phyloP scores from a whole-genome alignment of 768 basidiomycete genomes.

The Kwoniella dejecticola region DNA sequence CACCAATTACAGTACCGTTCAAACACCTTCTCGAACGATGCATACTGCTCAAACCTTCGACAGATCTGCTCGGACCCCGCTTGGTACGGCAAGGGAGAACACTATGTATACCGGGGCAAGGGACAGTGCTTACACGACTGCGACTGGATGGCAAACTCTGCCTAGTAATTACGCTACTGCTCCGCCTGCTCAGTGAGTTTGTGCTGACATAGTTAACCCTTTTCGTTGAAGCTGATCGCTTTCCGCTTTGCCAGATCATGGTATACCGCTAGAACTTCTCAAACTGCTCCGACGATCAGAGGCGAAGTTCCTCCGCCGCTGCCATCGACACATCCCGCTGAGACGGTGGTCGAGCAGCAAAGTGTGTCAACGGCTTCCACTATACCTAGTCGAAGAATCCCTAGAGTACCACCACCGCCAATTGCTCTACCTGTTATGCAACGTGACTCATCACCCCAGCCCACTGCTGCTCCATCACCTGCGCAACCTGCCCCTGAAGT shows the following conservation, averaged over 20 bases:
- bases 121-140: constrained; percentile 34
- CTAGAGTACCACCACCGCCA: constrained; percentile 8
- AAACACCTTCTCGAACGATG: constrained; percentile 5
- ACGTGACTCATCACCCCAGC: not conserved
- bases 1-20: not conserved
- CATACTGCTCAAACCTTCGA: not conserved
- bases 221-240: not conserved
- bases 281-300: constrained; percentile 12
- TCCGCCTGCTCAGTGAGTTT: constrained; percentile 17
- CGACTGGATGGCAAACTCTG: constrained; percentile 32
- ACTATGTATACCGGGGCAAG: constrained; percentile 37
- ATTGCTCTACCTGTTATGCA: not conserved
- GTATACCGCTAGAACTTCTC: constrained; percentile 27
- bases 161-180: constrained; percentile 27
- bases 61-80: constrained; percentile 7
- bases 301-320: constrained; percentile 13
- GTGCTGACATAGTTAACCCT: no score
- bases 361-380: constrained; percentile 40
- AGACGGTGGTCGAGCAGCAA: not conserved
- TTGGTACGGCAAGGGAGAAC: constrained; percentile 29
- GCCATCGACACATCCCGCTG: not conserved
- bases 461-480: not conserved
- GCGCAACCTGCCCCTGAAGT: not conserved
- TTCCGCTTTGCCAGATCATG: constrained; percentile 24
- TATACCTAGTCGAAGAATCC: constrained; percentile 11